Percentiles rank a stretch among this genome's conserved stretches.
phyloP scores from a whole-genome alignment of 192 early-diverging fungal species.

The Mortierella antarctica region DNA sequence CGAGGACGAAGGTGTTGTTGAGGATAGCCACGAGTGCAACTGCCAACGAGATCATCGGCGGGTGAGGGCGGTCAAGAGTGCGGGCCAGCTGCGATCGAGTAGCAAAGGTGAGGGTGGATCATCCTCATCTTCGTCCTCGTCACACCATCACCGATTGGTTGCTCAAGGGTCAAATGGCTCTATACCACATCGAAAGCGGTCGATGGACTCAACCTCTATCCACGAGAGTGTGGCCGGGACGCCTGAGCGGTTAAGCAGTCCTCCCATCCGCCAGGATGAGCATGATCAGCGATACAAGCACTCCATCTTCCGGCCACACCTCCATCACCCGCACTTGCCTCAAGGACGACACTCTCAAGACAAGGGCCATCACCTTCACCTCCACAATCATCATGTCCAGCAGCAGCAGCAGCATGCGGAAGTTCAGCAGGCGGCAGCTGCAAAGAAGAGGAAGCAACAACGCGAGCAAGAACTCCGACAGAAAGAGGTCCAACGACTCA shows the following conservation, averaged over 20 bases:
- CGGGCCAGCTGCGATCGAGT: neutral
- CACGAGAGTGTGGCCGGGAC: neutral
- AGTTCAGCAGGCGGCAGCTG: neutral
- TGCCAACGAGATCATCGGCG: slow-evolving; percentile 11
- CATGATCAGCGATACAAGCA: neutral
- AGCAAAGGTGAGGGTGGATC: neutral
- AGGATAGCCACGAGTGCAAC: slow-evolving; percentile 24
- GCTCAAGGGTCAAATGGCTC: slow-evolving; percentile 1
- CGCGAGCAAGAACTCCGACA: slow-evolving; percentile 31
- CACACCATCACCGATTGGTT: neutral
- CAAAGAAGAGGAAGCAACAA: slow-evolving; percentile 32
- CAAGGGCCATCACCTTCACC: neutral
- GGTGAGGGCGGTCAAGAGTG: slow-evolving; percentile 16
- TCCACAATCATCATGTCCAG: neutral
- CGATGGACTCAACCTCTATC: slow-evolving; percentile 5
- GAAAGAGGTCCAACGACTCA: slow-evolving; percentile 28
- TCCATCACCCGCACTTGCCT: no score
- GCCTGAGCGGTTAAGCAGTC: neutral
- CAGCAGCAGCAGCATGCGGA: neutral
- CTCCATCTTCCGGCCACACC: no score
- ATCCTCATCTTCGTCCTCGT: neutral
- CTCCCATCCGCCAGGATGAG: neutral
- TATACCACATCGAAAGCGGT: slow-evolving; percentile 10
- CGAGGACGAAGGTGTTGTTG: neutral
- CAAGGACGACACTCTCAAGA: neutral